A percentile compares a stretch with the other conserved stretches of the same genome.
These are phyloP conservation scores for Skeletonema marinoi DNA, from an alignment of 108 stramenopile species.

Conservation along the genomic window DNA sequence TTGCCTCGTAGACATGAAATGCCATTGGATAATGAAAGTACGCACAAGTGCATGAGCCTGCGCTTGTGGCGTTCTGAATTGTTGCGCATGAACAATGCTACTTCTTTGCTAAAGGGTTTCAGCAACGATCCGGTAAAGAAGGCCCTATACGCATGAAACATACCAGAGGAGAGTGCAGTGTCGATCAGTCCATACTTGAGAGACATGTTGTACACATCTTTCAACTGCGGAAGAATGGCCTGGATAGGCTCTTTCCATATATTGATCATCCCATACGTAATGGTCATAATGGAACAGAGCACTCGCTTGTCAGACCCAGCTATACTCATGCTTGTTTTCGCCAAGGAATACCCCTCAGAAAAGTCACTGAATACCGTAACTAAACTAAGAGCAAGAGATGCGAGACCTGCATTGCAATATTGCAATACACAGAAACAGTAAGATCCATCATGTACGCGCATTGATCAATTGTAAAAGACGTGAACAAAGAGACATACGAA, in stretches of 20 bases:
- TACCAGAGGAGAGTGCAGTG: neutral
- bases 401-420: neutral
- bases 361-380: neutral
- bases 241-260: conserved; percentile 18
- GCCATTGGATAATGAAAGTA: conserved; percentile 3
- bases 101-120: neutral
- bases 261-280: neutral
- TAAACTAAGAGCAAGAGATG: neutral
- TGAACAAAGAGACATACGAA: neutral
- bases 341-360: neutral
- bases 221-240: neutral
- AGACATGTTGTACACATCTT: conserved; percentile 1
- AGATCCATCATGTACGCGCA: neutral
- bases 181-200: conserved; percentile 1
- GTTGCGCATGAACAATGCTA: neutral
- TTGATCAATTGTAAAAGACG: no score
- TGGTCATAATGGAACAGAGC: neutral
- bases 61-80: neutral
- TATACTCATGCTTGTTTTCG: neutral
- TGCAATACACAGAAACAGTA: neutral
- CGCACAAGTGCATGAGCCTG: neutral
- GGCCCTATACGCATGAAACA: neutral
- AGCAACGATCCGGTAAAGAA: conserved; percentile 7
- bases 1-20: neutral
- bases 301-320: neutral